A percentile compares a stretch with the other conserved stretches of the same genome.
These are phyloP conservation scores for Hansenula lynferdii DNA, from an alignment of 1,139 yeast genomes.

Conservation along the genomic window DNA sequence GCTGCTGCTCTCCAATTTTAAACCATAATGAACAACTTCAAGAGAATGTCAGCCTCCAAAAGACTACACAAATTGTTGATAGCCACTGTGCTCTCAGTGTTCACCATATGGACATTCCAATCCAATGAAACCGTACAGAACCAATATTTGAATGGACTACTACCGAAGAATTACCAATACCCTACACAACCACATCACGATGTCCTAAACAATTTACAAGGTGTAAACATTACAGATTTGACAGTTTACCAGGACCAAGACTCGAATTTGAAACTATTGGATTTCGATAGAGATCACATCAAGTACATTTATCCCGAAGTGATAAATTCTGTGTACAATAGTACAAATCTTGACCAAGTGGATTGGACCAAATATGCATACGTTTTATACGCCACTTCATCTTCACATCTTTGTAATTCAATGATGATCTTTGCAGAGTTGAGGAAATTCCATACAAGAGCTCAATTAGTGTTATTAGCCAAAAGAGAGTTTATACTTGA, in stretches of 20 bases:
- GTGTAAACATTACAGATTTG: neutral
- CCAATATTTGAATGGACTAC: too few relatives aligned
- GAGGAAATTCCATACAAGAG: conserved; percentile 29
- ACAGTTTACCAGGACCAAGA: neutral
- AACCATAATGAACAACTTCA: neutral
- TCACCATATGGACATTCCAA: neutral
- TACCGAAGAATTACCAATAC: too few relatives aligned
- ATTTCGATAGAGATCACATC: conserved; percentile 15
- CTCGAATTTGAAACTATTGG: conserved; percentile 7
- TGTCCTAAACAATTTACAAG: neutral
- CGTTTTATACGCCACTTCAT: conserved; percentile 42
- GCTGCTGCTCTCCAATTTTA: too few relatives aligned
- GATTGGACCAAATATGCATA: conserved; percentile 38
- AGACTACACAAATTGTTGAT: neutral
- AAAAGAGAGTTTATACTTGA: conserved; percentile 20
- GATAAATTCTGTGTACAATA: conserved; percentile 13
- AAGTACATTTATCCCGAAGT: conserved; percentile 17
- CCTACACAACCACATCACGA: neutral
- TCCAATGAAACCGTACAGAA: too few relatives aligned
- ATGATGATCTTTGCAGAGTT: conserved; percentile 36
- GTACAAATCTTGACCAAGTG: conserved; percentile 15
- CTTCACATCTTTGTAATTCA: conserved; percentile 38
- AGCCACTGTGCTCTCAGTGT: neutral
- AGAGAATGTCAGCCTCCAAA: neutral
- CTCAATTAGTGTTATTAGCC: conserved; percentile 34